phyloP scores from a whole-genome alignment of 306 rosid species.

The Begonia fuchsioides region DNA sequence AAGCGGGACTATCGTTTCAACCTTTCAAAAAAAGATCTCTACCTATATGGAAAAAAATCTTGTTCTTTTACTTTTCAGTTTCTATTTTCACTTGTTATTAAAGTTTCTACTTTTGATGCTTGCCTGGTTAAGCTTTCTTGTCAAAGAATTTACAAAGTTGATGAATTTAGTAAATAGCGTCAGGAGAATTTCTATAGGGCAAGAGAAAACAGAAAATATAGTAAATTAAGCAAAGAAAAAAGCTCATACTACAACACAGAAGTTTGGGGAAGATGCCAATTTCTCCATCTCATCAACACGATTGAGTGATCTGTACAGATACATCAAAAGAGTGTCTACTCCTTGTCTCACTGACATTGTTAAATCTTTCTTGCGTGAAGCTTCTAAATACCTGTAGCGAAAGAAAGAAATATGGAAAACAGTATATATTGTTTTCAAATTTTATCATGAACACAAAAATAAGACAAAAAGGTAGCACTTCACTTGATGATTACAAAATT shows the following conservation, averaged over 20 bases:
- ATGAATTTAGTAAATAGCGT: no score
- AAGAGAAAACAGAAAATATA: slow-evolving; percentile 1
- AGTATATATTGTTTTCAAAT: background rate
- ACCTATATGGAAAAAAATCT: no score
- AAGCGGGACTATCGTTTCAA: no score
- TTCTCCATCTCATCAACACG: slow-evolving; percentile 70
- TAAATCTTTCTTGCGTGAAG: slow-evolving; percentile 48
- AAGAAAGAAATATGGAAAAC: background rate
- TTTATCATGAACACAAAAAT: background rate
- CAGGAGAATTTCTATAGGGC: no score
- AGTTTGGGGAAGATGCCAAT: slow-evolving; percentile 74
- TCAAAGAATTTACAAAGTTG: no score
- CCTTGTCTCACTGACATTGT: slow-evolving; percentile 60
- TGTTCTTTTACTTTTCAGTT: no score
- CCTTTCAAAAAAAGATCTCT: no score
- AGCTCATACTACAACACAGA: slow-evolving; percentile 74
- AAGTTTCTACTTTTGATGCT: no score
- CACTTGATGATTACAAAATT: background rate
- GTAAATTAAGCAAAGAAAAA: slow-evolving; percentile 2
- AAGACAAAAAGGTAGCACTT: background rate
- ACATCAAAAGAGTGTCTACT: slow-evolving; percentile 82
- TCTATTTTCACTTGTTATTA: no score
- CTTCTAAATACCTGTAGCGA: slow-evolving; percentile 71
- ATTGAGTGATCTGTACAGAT: slow-evolving; percentile 82
- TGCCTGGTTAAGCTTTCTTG: no score